Evolutionary conservation across 1,284 basidiomycete genomes (phyloP).

Genomic region (Cutaneotrichosporon dermatis): DNA sequence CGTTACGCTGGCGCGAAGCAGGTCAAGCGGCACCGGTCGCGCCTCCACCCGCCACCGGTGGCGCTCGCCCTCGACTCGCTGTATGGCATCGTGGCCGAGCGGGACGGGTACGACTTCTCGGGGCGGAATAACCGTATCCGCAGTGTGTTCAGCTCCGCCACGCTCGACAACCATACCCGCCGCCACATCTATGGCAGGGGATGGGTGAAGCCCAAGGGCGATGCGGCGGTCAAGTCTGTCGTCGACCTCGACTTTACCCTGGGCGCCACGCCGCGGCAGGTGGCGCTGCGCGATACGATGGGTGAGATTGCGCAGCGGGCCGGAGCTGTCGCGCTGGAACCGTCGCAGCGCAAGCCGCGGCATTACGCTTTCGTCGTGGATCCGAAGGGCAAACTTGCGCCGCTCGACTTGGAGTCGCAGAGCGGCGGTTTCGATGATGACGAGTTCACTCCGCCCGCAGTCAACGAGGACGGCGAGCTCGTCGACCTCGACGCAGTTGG

Average conservation of each 20-base stretch:
- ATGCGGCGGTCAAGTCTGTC: slow-evolving; percentile 4
- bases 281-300: slow-evolving; percentile 14
- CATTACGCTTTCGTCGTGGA: slow-evolving; percentile 29
- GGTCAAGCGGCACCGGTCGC: slow-evolving; percentile 15
- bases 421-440: too few relatives aligned
- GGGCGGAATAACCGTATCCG: slow-evolving; percentile 16
- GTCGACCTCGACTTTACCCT: slow-evolving; percentile 31
- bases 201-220: slow-evolving; percentile 20
- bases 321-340: neutral
- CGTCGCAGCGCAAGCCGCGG: slow-evolving; percentile 5
- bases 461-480: neutral
- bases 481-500: neutral
- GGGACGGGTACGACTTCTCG: slow-evolving; percentile 16
- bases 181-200: slow-evolving; percentile 27
- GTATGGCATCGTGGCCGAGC: slow-evolving; percentile 13
- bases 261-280: slow-evolving; percentile 14
- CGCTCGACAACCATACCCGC: slow-evolving; percentile 20
- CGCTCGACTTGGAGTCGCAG: neutral
- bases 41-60: slow-evolving; percentile 28
- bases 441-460: neutral
- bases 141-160: slow-evolving; percentile 32
- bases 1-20: slow-evolving; percentile 7
- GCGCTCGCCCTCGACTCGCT: slow-evolving; percentile 19
- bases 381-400: slow-evolving; percentile 14
- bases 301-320: slow-evolving; percentile 6